Evolutionary conservation across 441 rosid species (phyloP).

Genomic region (Kokia cookei): DNA sequence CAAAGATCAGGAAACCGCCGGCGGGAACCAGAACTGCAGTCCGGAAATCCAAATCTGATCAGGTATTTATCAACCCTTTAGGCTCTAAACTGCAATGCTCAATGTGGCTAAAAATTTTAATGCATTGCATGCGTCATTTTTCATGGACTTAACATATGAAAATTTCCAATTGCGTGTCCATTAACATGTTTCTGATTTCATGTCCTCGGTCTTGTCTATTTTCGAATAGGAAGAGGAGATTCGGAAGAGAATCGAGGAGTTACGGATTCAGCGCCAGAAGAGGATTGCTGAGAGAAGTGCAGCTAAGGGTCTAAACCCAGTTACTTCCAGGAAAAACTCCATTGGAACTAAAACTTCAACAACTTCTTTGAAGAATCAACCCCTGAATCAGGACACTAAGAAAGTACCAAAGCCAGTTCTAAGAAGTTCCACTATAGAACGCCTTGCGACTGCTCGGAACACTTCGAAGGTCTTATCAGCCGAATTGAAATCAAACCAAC

Average conservation of each 20-base stretch:
- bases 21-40: constrained; percentile 48
- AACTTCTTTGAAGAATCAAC: constrained; percentile 27
- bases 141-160: neutral
- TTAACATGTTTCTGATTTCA: neutral
- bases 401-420: constrained; percentile 41
- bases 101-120: neutral
- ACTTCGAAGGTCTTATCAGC: constrained; percentile 33
- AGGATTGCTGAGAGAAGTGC: constrained; percentile 84
- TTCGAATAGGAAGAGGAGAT: constrained; percentile 70
- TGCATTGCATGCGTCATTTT: neutral
- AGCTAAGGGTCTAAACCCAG: constrained; percentile 24
- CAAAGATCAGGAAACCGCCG: constrained; percentile 50
- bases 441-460: constrained; percentile 64
- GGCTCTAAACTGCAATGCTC: neutral
- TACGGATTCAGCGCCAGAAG: constrained; percentile 68
- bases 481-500: constrained; percentile 37
- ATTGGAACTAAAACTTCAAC: constrained; percentile 23
- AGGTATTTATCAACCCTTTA: constrained; percentile 34
- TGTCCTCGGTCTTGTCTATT: neutral
- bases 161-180: neutral
- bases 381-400: constrained; percentile 38
- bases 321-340: constrained; percentile 33
- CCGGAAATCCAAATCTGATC: constrained; percentile 52
- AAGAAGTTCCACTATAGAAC: constrained; percentile 81
- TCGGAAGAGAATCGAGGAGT: constrained; percentile 71